Evolutionary conservation across 345 rosid species (phyloP).

Genomic region (Eucalyptus paniculata): DNA sequence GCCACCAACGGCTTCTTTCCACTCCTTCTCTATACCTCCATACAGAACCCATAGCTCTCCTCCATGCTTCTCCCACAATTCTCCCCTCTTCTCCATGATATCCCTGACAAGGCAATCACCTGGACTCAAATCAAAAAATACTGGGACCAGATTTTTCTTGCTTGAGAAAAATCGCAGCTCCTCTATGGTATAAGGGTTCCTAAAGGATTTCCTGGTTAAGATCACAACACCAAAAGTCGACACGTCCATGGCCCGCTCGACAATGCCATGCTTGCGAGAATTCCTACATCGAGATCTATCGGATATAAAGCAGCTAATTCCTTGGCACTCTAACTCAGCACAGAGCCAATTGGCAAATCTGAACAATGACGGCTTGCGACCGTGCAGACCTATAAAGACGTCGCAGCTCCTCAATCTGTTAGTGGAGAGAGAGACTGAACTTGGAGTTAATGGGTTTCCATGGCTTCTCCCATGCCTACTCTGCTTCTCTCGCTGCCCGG

Average conservation of each 20-base stretch:
- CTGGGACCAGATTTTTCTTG: slow-evolving; percentile 87
- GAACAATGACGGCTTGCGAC: slow-evolving; percentile 64
- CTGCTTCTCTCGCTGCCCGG: slow-evolving; percentile 14
- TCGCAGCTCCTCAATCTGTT: slow-evolving; percentile 71
- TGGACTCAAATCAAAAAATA: slow-evolving; percentile 74
- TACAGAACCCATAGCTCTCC: slow-evolving; percentile 80
- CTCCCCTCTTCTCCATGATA: slow-evolving; percentile 90
- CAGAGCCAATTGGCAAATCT: slow-evolving; percentile 80
- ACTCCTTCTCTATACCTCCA: slow-evolving; percentile 85
- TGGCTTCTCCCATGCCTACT: slow-evolving; percentile 26
- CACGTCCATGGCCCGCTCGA: slow-evolving; percentile 76
- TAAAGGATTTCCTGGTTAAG: slow-evolving; percentile 68
- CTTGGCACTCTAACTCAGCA: slow-evolving; percentile 89
- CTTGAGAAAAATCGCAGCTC: slow-evolving; percentile 64
- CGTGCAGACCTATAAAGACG: slow-evolving; percentile 71
- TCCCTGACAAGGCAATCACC: slow-evolving; percentile 90
- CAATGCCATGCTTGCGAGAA: slow-evolving; percentile 49
- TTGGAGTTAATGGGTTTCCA: slow-evolving; percentile 21
- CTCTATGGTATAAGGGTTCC: slow-evolving; percentile 74
- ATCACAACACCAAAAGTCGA: slow-evolving; percentile 82
- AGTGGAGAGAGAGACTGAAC: slow-evolving; percentile 52
- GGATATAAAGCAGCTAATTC: slow-evolving; percentile 80
- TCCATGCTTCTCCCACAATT: slow-evolving; percentile 87
- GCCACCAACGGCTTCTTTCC: slow-evolving; percentile 81
- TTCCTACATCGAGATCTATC: slow-evolving; percentile 71